Base-by-base conservation (phyloP, 768 basidiomycete genomes). In the Pulveroboletus sp. region DNA sequence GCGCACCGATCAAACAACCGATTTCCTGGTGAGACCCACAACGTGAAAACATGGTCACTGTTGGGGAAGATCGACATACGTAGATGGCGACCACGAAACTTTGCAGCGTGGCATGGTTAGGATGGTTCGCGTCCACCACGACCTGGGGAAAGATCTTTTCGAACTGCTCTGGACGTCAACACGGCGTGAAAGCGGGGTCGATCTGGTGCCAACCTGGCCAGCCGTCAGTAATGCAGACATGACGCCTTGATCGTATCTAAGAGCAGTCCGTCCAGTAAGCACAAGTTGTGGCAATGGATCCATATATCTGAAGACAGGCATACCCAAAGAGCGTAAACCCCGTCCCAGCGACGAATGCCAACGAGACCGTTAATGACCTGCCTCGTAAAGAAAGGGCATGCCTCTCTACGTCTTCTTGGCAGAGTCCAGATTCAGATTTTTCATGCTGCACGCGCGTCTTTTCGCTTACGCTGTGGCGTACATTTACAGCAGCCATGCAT, bases 211-310 rank as follows among this genome's bases (percentile, higher is more conserved):
- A 48, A 79, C 78, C 69, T 79, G 75, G 39, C 69, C 68, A 0
- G 83, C 76, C 5, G 77, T 82, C 42, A 85, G 64, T 19, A 84
- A 68, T 16, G 82, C 80, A n/a, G 77, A 78, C 82, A 85, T 82
- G 27, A 84, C 83, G 36, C 82, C 83, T 60, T 85, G 84, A 57
- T 85, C 83, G 65, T 83, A 85, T 23, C 80, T 81, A 22, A 40
- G 32, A 13, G 29, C 7, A 37, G 37, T 23, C 23, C 19, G 19
- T 22, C 2, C 13, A 16, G 42, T 53, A 37, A 58, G 40, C 27
- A 35, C 38, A 4, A 48, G 40, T 5, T 27, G 19, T 17, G 30
- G 20, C 3, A 1, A 43, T 19, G 12, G 10, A 19, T 27, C 17
- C 20, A 43, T 14, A 19, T 26, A 20, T 46, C 47, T 19, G 19